phyloP scores from a whole-genome alignment of 2,329 filamentous ascomycete species.

The Aspergillus bombycis region DNA sequence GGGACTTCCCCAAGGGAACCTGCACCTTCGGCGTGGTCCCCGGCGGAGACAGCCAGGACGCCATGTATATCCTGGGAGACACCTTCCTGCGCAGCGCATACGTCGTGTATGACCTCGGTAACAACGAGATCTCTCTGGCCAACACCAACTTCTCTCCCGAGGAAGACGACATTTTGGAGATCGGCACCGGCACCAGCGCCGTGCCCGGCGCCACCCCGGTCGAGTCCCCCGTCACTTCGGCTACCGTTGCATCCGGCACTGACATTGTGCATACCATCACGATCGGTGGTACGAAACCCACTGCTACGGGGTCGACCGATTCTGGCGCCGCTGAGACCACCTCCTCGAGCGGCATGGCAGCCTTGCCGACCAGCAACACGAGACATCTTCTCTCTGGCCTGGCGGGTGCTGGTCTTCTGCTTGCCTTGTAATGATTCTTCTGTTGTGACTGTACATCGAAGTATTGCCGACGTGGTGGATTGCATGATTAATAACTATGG shows the following conservation, averaged over 20 bases:
- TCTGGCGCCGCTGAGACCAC: slow-evolving; percentile 9
- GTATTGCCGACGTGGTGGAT: background rate
- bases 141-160: slow-evolving; percentile 66
- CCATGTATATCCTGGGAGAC: slow-evolving; percentile 68
- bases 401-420: slow-evolving; percentile 23
- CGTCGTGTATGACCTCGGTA: slow-evolving; percentile 73
- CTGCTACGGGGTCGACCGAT: background rate
- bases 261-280: background rate
- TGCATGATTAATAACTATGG: background rate
- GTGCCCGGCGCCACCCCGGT: slow-evolving; percentile 53
- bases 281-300: background rate
- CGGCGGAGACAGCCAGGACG: slow-evolving; percentile 46
- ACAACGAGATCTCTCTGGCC: slow-evolving; percentile 71
- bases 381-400: slow-evolving; percentile 24
- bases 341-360: slow-evolving; percentile 17
- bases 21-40: slow-evolving; percentile 72
- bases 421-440: slow-evolving; percentile 17
- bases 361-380: slow-evolving; percentile 17
- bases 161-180: slow-evolving; percentile 53
- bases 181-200: slow-evolving; percentile 48
- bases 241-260: slow-evolving; percentile 15
- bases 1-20: slow-evolving; percentile 59
- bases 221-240: slow-evolving; percentile 10
- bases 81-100: slow-evolving; percentile 76
- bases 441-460: background rate